Evolutionary conservation across 1,139 yeast species (phyloP).

Genomic region (Pichia sp.): DNA sequence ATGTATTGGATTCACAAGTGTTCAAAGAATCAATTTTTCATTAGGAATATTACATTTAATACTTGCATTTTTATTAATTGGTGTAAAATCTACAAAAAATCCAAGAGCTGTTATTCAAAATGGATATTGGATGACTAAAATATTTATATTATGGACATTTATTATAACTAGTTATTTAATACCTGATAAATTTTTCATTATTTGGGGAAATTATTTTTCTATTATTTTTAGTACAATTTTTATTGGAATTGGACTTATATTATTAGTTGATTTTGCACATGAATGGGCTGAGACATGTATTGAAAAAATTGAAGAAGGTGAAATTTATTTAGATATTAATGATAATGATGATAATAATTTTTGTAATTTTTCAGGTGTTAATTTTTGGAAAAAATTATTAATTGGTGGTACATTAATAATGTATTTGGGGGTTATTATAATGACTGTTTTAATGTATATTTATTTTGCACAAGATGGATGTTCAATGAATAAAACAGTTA

Average conservation of each 20-base stretch:
- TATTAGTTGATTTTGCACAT: conserved; percentile 94
- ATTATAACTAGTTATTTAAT: conserved; percentile 63
- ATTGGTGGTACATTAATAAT: conserved; percentile 82
- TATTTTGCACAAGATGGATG: conserved; percentile 85
- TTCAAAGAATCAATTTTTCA: conserved; percentile 84
- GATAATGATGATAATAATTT: conserved; percentile 34
- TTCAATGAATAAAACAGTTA: conserved; percentile 84
- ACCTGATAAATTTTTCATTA: conserved; percentile 80
- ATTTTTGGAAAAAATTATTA: conserved; percentile 74
- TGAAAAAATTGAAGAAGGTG: conserved; percentile 86
- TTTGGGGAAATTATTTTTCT: conserved; percentile 89
- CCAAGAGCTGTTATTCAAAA: conserved; percentile 83
- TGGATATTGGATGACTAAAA: conserved; percentile 82
- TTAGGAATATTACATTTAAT: conserved; percentile 72
- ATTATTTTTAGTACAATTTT: conserved; percentile 79
- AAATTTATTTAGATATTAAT: conserved; percentile 34
- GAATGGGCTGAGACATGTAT: conserved; percentile 98
- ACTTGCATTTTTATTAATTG: conserved; percentile 60
- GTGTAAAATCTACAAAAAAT: conserved; percentile 71
- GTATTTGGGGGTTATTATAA: conserved; percentile 67
- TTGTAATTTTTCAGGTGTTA: conserved; percentile 22
- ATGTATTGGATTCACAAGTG: conserved; percentile 90
- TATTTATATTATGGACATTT: conserved; percentile 53
- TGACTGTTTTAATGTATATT: conserved; percentile 74
- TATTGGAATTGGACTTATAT: conserved; percentile 80